Percentiles rank a stretch among this genome's conserved stretches.
phyloP scores from a whole-genome alignment of 495 filamentous ascomycete species.

The Neurospora tetraspora region DNA sequence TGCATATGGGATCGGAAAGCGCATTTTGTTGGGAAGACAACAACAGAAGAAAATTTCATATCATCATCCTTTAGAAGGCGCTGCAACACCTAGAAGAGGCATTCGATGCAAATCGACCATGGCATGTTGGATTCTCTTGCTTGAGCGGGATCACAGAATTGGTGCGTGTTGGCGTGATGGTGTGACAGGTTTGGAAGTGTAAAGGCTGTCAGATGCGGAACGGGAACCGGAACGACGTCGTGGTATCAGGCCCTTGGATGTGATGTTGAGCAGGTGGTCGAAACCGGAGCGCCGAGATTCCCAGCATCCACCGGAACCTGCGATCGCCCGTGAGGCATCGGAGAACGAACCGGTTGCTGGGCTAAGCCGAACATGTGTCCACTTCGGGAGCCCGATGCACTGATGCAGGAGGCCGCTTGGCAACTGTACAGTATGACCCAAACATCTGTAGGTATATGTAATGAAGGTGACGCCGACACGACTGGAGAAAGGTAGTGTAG shows the following conservation, averaged over 20 bases:
- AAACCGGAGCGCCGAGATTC: neutral
- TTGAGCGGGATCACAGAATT: neutral
- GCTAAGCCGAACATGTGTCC: neutral
- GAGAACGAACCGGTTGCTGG: neutral
- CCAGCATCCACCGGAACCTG: neutral
- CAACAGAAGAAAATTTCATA: neutral
- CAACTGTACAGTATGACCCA: neutral
- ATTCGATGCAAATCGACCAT: neutral
- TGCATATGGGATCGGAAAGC: neutral
- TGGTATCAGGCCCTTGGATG: neutral
- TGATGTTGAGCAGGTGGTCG: neutral
- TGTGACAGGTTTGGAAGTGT: neutral
- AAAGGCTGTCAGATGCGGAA: neutral
- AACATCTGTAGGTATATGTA: neutral
- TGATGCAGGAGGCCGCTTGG: neutral
- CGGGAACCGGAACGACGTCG: neutral
- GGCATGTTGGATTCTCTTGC: neutral
- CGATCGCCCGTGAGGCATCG: neutral
- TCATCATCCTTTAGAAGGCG: neutral
- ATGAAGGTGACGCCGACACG: neutral
- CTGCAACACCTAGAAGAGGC: neutral
- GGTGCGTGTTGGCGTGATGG: neutral
- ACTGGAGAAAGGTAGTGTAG: neutral
- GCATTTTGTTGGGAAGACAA: neutral
- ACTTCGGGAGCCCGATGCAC: neutral